These are phyloP conservation scores for Begonia masoniana DNA, from an alignment of 306 rosid genomes.

Conservation along the genomic window DNA sequence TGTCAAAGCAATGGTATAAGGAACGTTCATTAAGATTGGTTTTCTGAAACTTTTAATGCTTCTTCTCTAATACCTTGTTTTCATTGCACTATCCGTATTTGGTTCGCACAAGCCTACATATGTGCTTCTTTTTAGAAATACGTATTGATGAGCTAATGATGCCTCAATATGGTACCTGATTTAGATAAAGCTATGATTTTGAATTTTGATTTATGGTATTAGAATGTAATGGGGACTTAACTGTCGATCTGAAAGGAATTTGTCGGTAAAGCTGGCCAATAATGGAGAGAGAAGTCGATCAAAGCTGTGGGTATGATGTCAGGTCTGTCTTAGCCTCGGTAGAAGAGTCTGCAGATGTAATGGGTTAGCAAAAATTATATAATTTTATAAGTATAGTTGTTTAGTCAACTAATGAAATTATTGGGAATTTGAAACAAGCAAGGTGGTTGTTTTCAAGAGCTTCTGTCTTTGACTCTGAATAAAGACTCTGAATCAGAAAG, in stretches of 20 bases:
- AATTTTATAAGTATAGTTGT: slow-evolving; percentile 1
- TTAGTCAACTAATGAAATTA: slow-evolving; percentile 34
- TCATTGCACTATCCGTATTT: neutral
- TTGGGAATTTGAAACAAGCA: slow-evolving; percentile 12
- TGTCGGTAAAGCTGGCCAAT: slow-evolving; percentile 23
- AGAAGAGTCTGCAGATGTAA: slow-evolving; percentile 23
- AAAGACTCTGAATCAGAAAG: slow-evolving; percentile 18
- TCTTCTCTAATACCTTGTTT: neutral
- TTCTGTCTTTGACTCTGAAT: slow-evolving; percentile 17
- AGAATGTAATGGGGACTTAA: slow-evolving; percentile 3
- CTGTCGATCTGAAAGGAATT: slow-evolving; percentile 16
- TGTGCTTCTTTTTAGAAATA: neutral
- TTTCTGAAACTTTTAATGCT: neutral
- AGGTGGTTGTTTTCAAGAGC: slow-evolving; percentile 2
- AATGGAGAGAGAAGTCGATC: slow-evolving; percentile 20
- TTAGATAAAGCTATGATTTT: neutral
- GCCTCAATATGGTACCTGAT: neutral
- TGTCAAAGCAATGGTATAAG: neutral
- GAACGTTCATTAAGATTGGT: neutral
- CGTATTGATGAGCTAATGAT: neutral
- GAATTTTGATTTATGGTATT: slow-evolving; percentile 6
- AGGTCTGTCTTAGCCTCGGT: slow-evolving; percentile 22
- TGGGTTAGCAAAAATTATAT: neutral
- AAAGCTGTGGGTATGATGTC: slow-evolving; percentile 22
- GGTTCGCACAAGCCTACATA: neutral